Base-by-base conservation (phyloP, 2,329 filamentous ascomycete species). In the Beauveria brongniartii region DNA sequence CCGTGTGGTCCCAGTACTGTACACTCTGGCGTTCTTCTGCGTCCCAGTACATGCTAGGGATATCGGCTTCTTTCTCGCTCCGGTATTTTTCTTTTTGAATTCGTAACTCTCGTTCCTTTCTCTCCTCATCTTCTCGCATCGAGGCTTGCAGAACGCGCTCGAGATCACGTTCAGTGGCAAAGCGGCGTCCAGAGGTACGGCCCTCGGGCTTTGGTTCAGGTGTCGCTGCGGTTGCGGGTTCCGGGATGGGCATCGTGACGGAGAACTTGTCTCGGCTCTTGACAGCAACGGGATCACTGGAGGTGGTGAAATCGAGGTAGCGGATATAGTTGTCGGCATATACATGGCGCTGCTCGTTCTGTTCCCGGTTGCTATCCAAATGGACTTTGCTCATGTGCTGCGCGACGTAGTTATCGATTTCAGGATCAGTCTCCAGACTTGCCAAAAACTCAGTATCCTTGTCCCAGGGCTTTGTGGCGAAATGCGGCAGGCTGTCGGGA, bases 121-220 rank as follows among this genome's bases (percentile, higher is more conserved):
- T 80, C 68, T 91, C 88, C 64, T 87, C 86, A 62, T 90, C 87
- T 65, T 88, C 86, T 24, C 82, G 81, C 68, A 87, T 82, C 0
- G 89, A 92, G 66, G 89, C 86, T 69, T 89, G 84, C 53, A 92
- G 74, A 7, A 89, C 87, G 43, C 84, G 81, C 69, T 92, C 86
- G 7, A 92, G 72, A 63, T 92, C 89, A 56, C 88, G 83, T 68
- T 92, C 89, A 18, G 87, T 89, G 16, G 83, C 86, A 69, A 85
- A 89, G 61, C 84, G 77, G 62, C 80, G 81, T 59, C 81, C 71
- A 30, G 75, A 67, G 30, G 82, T 76, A 63, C 83, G 76, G 6
- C 81, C 78, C 69, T 89, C 85, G 0, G 80, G 77, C 63, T 81
- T 83, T 3, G 80, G 72, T 62, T 87, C 86, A 16, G 80, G 76